A percentile compares a stretch with the other conserved stretches of the same genome.
Conservation (phyloP, 768 basidiomycete species). For the Leucocoprinus leucothites region DNA sequence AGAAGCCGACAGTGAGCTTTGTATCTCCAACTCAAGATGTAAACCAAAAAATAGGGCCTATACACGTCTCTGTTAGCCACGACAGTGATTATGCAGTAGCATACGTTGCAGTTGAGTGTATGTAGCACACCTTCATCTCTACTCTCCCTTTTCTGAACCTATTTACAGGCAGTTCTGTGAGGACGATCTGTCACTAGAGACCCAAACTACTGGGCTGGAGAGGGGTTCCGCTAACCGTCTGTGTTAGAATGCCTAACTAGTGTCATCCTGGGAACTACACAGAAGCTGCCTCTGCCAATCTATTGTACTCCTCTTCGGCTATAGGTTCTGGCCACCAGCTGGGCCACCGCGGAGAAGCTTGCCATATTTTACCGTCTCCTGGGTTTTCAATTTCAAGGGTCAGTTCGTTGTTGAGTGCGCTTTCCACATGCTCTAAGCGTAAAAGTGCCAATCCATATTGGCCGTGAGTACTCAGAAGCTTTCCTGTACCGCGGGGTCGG, state of each 20-base stretch:
- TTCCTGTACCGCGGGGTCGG: constrained; percentile 72
- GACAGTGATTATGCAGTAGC: constrained; percentile 77
- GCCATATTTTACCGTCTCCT: constrained; percentile 30
- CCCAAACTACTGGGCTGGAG: neutral
- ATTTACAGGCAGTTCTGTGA: neutral
- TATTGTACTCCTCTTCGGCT: constrained; percentile 7
- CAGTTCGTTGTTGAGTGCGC: constrained; percentile 45
- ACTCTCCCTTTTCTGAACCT: neutral
- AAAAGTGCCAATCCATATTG: constrained; percentile 77
- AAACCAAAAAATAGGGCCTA: constrained; percentile 25
- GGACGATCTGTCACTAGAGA: neutral
- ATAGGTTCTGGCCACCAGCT: constrained; percentile 48
- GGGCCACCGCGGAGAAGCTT: constrained; percentile 67
- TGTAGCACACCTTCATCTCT: neutral
- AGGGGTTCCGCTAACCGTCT: neutral
- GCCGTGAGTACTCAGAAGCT: constrained; percentile 57
- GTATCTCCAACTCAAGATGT: constrained; percentile 25
- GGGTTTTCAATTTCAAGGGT: constrained; percentile 36
- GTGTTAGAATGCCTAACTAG: neutral
- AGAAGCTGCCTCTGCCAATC: neutral
- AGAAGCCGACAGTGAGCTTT: constrained; percentile 43
- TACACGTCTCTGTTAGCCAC: constrained; percentile 78
- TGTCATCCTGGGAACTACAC: neutral
- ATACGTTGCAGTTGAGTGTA: constrained; percentile 59
- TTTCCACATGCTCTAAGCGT: constrained; percentile 71